Base-by-base conservation (phyloP, 371 early-diverging fungal genomes). In the Actinomortierella ambigua region DNA sequence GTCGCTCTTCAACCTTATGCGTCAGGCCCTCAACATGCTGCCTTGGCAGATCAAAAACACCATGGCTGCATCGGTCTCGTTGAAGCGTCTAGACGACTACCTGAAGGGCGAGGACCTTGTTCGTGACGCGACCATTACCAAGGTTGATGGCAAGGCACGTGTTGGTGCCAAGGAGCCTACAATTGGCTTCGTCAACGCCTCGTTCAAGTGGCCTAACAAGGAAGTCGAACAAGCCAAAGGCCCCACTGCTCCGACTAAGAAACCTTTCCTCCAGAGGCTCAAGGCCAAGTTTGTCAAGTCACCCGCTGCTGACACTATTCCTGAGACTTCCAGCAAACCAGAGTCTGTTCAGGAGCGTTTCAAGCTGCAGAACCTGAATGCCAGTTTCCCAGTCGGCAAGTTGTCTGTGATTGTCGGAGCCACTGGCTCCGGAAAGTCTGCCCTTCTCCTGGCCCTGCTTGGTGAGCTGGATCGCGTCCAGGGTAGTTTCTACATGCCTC, bases 401-500 rank as follows among this genome's bases (percentile, higher is more conserved):
- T 79, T 95, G 26, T 89, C 91, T 8, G 86, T 93, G 34, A 79
- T 93, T 17, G 85, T 92, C 61, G 94, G 95, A 4, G 79, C 87
- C 5, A 88, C 89, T 29, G 95, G 95, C 0, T 84, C 90, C 13
- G 95, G 95, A 40, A 94, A 94, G 63, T 84, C 92, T 0, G 89
- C 90, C 0, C 66, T 95, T 27, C 59, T 95, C n/a, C 77, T 83
- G n/a, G 85, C 84, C 63, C 65, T 89, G 29, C 68, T 88, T 6
- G 88, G 88, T 26, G 88, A 87, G 57, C 80, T 84, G 0, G 69
- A 77, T 3, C 77, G 81, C 22, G 27, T 78, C 0, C 57, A 73
- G 39, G 88, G 88, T 22, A 34, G 57, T 5, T 80, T 78, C 11
- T 73, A 76, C 15, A 63, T 85, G 44, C 86, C 88, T 23, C 81